Conservation (phyloP, 177 flowering plant species). For the Telopea speciosissima region DNA sequence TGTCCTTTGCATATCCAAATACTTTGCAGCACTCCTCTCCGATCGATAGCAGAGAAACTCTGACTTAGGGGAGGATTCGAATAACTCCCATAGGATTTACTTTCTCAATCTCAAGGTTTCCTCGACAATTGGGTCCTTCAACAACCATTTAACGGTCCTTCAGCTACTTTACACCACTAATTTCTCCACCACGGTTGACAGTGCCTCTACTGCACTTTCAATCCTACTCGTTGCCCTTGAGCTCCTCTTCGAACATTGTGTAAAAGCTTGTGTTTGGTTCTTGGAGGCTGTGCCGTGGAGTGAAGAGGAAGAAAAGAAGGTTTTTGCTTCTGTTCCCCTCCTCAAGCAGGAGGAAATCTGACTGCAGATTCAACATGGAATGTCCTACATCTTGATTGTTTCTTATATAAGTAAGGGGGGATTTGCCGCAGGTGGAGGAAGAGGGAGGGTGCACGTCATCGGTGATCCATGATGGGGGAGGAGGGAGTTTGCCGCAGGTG, state of each 20-base stretch:
- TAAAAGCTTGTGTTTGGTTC: constrained; percentile 56
- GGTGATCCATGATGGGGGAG: too few species aligned
- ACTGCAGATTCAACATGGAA: too few species aligned
- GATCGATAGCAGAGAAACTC: constrained; percentile 53
- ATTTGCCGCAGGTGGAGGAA: too few species aligned
- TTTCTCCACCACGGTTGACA: constrained; percentile 28
- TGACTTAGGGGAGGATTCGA: constrained; percentile 1
- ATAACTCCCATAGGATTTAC: constrained; percentile 1
- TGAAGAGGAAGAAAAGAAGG: constrained; percentile 69
- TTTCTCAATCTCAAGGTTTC: constrained; percentile 34
- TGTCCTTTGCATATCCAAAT: constrained; percentile 53
- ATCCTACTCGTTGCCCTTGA: constrained; percentile 71
- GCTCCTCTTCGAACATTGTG: constrained; percentile 74
- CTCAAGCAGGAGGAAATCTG: constrained; percentile 58
- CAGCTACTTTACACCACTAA: constrained; percentile 54
- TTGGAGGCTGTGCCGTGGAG: constrained; percentile 94
- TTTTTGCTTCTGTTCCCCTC: constrained; percentile 48
- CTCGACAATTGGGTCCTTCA: constrained; percentile 28
- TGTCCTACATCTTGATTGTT: too few species aligned
- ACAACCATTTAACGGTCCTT: constrained; percentile 46
- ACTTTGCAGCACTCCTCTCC: constrained; percentile 71
- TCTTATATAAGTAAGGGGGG: too few species aligned
- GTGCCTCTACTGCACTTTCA: constrained; percentile 37
- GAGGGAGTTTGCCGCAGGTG: too few species aligned
- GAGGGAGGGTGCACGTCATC: too few species aligned